Conservation (phyloP, 1,284 basidiomycete genomes). For the Sanghuangporus sanghuang region DNA sequence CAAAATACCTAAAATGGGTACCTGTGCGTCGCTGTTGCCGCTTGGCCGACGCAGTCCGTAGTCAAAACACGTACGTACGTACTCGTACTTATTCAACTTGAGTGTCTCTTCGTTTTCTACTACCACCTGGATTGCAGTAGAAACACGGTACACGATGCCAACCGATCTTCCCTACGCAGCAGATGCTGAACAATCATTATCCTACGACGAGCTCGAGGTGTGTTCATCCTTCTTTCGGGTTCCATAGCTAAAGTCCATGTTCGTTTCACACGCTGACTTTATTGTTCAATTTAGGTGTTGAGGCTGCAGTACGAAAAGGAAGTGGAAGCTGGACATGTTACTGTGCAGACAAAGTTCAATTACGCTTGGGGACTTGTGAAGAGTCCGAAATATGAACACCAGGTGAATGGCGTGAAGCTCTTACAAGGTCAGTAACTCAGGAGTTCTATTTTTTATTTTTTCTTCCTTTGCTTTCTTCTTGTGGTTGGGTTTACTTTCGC, state of each 20-base stretch:
- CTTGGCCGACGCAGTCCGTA: neutral
- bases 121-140: neutral
- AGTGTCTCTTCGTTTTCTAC: neutral
- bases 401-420: constrained; percentile 86
- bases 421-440: constrained; percentile 69
- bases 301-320: constrained; percentile 88
- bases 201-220: constrained; percentile 88
- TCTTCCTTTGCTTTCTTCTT: neutral
- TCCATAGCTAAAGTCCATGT: neutral
- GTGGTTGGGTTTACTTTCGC: constrained; percentile 8
- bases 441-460: neutral
- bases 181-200: constrained; percentile 85
- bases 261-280: constrained; percentile 4
- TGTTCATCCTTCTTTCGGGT: constrained; percentile 13
- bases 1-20: neutral
- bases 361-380: constrained; percentile 96
- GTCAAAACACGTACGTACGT: neutral
- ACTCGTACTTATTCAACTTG: neutral
- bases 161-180: constrained; percentile 95
- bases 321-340: constrained; percentile 77
- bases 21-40: neutral
- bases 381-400: constrained; percentile 75
- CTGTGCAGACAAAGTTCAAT: constrained; percentile 97
- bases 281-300: constrained; percentile 55
- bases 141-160: neutral